Evolutionary conservation across 2,329 filamentous ascomycete species (phyloP).

Genomic region (Shiraia bambusicola): DNA sequence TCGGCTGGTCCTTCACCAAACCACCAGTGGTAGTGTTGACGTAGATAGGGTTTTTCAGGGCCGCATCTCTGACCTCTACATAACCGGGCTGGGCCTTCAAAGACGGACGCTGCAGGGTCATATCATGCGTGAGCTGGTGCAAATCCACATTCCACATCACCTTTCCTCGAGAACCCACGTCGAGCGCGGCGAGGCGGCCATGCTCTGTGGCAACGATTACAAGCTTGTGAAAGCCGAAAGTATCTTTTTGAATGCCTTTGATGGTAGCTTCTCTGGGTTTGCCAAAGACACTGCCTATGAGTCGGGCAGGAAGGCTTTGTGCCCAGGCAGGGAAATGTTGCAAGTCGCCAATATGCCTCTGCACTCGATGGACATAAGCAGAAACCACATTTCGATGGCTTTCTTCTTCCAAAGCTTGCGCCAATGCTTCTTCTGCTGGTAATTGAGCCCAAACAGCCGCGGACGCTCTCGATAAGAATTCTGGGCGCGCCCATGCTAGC

Average conservation of each 20-base stretch:
- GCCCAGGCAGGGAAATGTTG: conserved; percentile 74
- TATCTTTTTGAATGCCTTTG: conserved; percentile 62
- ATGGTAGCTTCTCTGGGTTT: conserved; percentile 61
- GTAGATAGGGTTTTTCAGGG: conserved; percentile 25
- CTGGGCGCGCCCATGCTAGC: conserved; percentile 75
- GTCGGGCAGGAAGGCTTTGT: conserved; percentile 65
- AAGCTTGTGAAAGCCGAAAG: conserved; percentile 87
- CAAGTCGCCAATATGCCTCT: conserved; percentile 77
- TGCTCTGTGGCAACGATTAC: conserved; percentile 77
- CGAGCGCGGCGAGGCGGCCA: conserved; percentile 77
- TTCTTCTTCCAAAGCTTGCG: conserved; percentile 80
- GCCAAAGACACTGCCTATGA: conserved; percentile 58
- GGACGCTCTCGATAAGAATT: conserved; percentile 77
- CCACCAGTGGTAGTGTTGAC: conserved; percentile 40
- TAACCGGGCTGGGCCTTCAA: conserved; percentile 37
- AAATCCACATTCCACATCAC: conserved; percentile 75
- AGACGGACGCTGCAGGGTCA: conserved; percentile 64
- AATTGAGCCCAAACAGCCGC: conserved; percentile 80
- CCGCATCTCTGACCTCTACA: conserved; percentile 34
- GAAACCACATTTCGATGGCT: conserved; percentile 75
- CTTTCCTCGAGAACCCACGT: conserved; percentile 71
- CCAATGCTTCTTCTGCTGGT: conserved; percentile 71
- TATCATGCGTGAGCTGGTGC: conserved; percentile 56
- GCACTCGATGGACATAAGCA: conserved; percentile 87
- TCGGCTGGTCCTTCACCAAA: conserved; percentile 19